Conservation (phyloP, 148 eudicot genomes). For the Silene uniflora region DNA sequence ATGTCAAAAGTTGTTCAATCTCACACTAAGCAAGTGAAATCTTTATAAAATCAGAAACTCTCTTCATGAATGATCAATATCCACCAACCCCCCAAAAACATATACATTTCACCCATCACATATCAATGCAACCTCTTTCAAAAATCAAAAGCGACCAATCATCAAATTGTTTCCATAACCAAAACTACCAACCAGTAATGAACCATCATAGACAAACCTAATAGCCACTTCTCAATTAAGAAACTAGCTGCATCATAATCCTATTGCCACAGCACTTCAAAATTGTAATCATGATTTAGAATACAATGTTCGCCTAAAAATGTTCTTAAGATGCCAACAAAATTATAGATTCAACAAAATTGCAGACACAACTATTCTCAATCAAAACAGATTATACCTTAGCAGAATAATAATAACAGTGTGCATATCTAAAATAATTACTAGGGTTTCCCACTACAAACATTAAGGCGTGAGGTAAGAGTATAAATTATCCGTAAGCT, state of each 20-base stretch:
- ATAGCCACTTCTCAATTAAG: neutral
- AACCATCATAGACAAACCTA: slow-evolving; percentile 4
- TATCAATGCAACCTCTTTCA: slow-evolving; percentile 19
- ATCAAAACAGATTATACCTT: neutral
- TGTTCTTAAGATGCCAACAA: neutral
- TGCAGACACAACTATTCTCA: neutral
- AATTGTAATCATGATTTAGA: neutral
- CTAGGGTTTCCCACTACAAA: neutral
- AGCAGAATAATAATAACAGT: neutral
- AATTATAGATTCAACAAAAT: neutral
- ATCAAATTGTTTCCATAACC: slow-evolving; percentile 8
- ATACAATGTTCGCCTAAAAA: neutral
- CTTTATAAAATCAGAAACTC: slow-evolving; percentile 9
- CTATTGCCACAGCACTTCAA: neutral
- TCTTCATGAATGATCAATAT: slow-evolving; percentile 18
- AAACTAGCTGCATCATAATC: neutral
- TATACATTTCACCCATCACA: slow-evolving; percentile 20
- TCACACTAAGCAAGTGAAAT: slow-evolving; percentile 23
- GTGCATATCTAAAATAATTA: neutral
- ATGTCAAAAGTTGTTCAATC: slow-evolving; percentile 28
- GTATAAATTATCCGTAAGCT: neutral
- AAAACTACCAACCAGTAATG: neutral
- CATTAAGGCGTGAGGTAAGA: neutral
- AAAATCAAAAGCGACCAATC: neutral
- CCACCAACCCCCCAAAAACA: slow-evolving; percentile 14